Base-by-base conservation (phyloP, 192 early-diverging fungal genomes). In the Coemansia sp. region DNA sequence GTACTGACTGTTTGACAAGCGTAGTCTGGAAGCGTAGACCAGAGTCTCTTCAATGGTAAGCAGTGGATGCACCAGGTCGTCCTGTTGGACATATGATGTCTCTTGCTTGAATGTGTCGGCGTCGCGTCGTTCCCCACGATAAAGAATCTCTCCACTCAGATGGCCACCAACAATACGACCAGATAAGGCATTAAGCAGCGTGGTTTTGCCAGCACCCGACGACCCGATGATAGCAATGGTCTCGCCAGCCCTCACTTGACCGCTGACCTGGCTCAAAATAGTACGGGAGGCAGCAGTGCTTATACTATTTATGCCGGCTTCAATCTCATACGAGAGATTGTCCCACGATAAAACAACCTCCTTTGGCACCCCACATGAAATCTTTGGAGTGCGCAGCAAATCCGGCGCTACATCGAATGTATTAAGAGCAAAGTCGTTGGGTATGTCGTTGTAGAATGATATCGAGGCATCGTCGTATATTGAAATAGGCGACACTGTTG, bases 181-280 rank as follows among this genome's bases (percentile, higher is more conserved):
- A 9, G 90, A 90, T n/a, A 94, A 74, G n/a, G 92, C 84, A 74
- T 94, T 92, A 12, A 98, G 76, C 26, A 95, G 68, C 6, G 91
- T 94, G 10, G 93, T 90, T 80, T 95, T 97, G 19, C 95, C 96
- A 7, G 95, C 92, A 11, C 95, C 95, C 38, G 89, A 91, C 0
- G 93, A 93, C 6, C 95, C 97, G 86, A 97, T 97, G 15, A 99
- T 92, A 2, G 93, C 94, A 54, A 92, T 83, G 48, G 91, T 83
- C 41, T 91, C 86, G 39, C 91, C 92, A 8, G 91, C 80, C 18
- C 78, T 75, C 32, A 92, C 86, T 15, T 86, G 70, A 6, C 94
- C 94, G 3, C 80, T 87, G 18, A 95, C 86, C 2, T 85, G 77
- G 52, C 85, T 74, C 37, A 97, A 76, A 40, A 97, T 69, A 0